A percentile compares a stretch with the other conserved stretches of the same genome.
phyloP scores from a whole-genome alignment of 495 filamentous ascomycete species.

The Hyaloscypha finlandica region DNA sequence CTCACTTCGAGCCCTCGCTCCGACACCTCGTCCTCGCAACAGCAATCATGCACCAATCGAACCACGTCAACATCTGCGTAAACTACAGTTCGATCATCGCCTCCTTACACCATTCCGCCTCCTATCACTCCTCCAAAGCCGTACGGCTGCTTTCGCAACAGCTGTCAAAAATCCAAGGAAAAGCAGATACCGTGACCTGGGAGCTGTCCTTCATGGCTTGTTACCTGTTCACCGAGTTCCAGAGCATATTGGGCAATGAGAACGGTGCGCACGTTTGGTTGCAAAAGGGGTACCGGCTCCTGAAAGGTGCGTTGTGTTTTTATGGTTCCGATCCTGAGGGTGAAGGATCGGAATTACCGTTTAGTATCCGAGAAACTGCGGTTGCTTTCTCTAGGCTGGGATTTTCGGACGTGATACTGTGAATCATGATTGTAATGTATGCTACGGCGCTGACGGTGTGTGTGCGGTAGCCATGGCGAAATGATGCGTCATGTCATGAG shows the following conservation, averaged over 20 bases:
- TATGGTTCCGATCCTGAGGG: background rate
- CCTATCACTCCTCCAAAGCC: conserved; percentile 9
- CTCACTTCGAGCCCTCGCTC: conserved; percentile 8
- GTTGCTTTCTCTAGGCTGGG: background rate
- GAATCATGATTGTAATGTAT: background rate
- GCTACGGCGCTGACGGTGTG: background rate
- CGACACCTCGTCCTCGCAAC: conserved; percentile 10
- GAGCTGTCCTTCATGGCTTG: conserved; percentile 12
- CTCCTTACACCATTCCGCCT: background rate
- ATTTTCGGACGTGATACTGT: background rate
- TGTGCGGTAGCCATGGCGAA: background rate
- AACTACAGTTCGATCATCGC: background rate
- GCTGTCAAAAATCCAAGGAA: background rate
- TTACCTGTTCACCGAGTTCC: conserved; percentile 4
- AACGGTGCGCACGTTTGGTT: background rate
- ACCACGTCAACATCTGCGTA: background rate
- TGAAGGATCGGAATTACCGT: background rate
- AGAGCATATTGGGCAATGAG: background rate
- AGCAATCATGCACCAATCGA: conserved; percentile 8
- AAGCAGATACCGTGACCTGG: conserved; percentile 5
- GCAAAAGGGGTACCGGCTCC: conserved; percentile 6
- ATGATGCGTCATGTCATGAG: background rate
- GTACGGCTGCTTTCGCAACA: background rate
- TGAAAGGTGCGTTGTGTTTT: background rate
- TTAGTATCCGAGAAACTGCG: background rate